These are phyloP conservation scores for Tricholoma hemisulphureum DNA, from an alignment of 768 basidiomycete genomes.

Conservation along the genomic window DNA sequence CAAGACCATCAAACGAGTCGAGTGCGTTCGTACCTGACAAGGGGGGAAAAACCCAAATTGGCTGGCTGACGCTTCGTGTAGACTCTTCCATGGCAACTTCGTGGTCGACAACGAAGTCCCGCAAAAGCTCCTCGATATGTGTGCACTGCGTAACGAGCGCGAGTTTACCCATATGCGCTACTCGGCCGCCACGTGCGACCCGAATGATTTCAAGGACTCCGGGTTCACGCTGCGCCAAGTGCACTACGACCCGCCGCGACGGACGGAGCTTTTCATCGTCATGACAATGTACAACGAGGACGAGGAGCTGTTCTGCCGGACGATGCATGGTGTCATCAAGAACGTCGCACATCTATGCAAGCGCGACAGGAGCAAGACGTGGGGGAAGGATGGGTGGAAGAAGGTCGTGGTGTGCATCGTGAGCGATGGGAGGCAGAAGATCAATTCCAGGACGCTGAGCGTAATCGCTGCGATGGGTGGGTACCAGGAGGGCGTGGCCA, in stretches of 20 bases:
- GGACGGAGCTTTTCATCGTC: slow-evolving; percentile 94
- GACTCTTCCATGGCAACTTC: slow-evolving; percentile 90
- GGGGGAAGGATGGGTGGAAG: slow-evolving; percentile 98
- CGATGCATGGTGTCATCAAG: slow-evolving; percentile 96
- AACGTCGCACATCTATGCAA: slow-evolving; percentile 89
- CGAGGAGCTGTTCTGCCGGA: slow-evolving; percentile 85
- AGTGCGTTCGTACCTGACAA: slow-evolving; percentile 47
- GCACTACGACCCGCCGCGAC: slow-evolving; percentile 87
- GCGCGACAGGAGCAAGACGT: slow-evolving; percentile 84
- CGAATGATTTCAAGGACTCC: slow-evolving; percentile 81
- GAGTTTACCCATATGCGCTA: slow-evolving; percentile 98
- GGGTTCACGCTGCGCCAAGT: slow-evolving; percentile 88
- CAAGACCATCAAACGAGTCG: slow-evolving; percentile 93
- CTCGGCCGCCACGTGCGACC: slow-evolving; percentile 93
- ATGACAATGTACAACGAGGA: slow-evolving; percentile 99
- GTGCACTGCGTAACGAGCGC: slow-evolving; percentile 70
- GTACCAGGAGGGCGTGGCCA: slow-evolving; percentile 93
- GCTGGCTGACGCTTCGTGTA: too few species aligned
- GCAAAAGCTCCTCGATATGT: slow-evolving; percentile 85
- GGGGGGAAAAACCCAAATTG: too few species aligned
- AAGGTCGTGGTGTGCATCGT: slow-evolving; percentile 95
- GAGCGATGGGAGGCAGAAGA: slow-evolving; percentile 81
- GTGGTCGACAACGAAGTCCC: slow-evolving; percentile 90
- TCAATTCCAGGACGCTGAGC: slow-evolving; percentile 78
- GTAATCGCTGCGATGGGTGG: slow-evolving; percentile 92